Base-by-base conservation (phyloP, 805 yeast species). In the Hanseniaspora singularis region DNA sequence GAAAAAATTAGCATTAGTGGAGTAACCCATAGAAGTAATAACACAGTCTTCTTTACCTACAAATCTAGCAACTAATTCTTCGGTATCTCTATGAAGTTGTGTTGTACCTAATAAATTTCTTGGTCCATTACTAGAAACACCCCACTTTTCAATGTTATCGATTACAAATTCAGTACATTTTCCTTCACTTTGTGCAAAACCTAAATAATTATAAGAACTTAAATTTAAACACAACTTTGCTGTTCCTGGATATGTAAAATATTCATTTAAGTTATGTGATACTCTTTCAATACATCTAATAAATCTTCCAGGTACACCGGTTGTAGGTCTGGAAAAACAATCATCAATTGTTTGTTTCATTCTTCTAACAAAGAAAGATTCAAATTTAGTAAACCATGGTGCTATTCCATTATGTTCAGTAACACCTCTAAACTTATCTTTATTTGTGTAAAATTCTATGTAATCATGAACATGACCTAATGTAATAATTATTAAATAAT, bases 181-280 rank as follows among this genome's bases (percentile, higher is more conserved):
- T 51, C 99, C 99, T 53, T 77, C 80, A 45, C 94, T 81, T 66
- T 92, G 97, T 19, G 96, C 98, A 66, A 92, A 92, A 1, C 99
- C 99, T 51, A 92, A 72, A 63, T 92, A 92, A 64, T 92, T 92
- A 65, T 92, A 92, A 2, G 95, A 80, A 2, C 94, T 78, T 49
- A 92, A 71, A 60, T 92, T 92, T 53, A 92, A 69, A 60, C 94
- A 85, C 53, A 81, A 80, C 7, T 76, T 73, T 3, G 82, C 72
- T 12, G 78, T 70, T 10, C 96, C 96, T 32, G 85, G 76, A 58
- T 81, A 84, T 28, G 76, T 71, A 59, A 81, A 85, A 47, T 75
- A 70, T 33, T 70, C 69, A 59, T 77, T 77, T 56, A 74, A 73
- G 54, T 81, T 80, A 38, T 71, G 70, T n/a, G 87, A 72, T 27